Conservation (phyloP, 31 red algal genomes). For the Bonnemaisonia californica region DNA sequence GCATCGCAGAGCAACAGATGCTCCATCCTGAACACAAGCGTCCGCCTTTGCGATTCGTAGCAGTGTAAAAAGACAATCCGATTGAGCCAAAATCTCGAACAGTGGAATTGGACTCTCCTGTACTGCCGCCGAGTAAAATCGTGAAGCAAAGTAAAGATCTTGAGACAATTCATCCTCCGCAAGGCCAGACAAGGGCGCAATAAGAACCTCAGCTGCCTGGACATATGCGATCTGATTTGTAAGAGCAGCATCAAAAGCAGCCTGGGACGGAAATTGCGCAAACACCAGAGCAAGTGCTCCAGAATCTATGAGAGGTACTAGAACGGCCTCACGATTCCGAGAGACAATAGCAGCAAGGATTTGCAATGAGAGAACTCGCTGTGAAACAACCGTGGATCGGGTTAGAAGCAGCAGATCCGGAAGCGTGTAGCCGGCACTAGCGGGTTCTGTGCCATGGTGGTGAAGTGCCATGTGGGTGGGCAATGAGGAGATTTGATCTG, state of each 20-base stretch:
- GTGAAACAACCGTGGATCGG: constrained; percentile 55
- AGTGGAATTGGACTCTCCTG: neutral
- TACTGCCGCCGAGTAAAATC: constrained; percentile 38
- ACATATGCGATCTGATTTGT: constrained; percentile 47
- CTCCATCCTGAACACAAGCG: neutral
- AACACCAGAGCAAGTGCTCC: constrained; percentile 48
- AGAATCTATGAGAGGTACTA: constrained; percentile 44
- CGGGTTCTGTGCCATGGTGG: constrained; percentile 72
- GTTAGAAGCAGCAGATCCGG: constrained; percentile 59
- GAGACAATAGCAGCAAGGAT: constrained; percentile 45
- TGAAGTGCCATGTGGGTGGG: constrained; percentile 66
- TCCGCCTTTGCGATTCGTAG: constrained; percentile 36
- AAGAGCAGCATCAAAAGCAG: constrained; percentile 36
- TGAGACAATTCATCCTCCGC: constrained; percentile 25
- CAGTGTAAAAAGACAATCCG: constrained; percentile 26
- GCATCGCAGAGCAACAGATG: constrained; percentile 11
- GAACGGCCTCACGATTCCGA: constrained; percentile 17
- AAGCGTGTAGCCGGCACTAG: constrained; percentile 73
- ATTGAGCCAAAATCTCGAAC: constrained; percentile 23
- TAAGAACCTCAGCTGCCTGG: constrained; percentile 31
- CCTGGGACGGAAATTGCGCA: constrained; percentile 26
- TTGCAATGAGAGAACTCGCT: constrained; percentile 62
- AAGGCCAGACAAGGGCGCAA: neutral
- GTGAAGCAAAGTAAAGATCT: constrained; percentile 45
- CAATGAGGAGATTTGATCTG: constrained; percentile 32